These are phyloP conservation scores for Trichomonas vaginalis DNA, from an alignment of 208 protist genomes.

Conservation along the genomic window DNA sequence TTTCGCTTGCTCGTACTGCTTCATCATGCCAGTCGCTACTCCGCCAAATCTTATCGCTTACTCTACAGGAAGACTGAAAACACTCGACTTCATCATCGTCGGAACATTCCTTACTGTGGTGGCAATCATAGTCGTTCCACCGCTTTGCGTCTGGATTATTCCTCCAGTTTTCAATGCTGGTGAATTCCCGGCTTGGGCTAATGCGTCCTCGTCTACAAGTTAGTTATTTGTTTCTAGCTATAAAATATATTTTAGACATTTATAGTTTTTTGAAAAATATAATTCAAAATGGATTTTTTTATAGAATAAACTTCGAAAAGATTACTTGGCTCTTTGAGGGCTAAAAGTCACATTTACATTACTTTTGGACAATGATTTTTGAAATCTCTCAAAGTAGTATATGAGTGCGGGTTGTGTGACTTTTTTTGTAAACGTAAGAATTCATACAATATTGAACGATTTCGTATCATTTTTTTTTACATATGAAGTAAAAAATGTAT, in stretches of 20 bases:
- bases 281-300: no score
- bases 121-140: not conserved
- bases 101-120: not conserved
- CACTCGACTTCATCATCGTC: not conserved
- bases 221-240: not conserved
- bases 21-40: conserved; percentile 31
- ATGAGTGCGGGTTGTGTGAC: no score
- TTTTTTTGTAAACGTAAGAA: no score
- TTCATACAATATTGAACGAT: no score
- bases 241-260: not conserved
- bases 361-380: no score
- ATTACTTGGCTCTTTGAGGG: no score
- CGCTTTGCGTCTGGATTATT: not conserved
- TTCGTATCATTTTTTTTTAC: no score
- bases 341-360: no score
- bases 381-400: no score
- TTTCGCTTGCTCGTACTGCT: conserved; percentile 21
- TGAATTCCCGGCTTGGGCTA: not conserved
- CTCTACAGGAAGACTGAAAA: not conserved
- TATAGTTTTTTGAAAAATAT: no score
- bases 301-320: no score
- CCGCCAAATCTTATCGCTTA: conserved; percentile 31
- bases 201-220: not conserved
- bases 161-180: not conserved
- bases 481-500: no score